Conservation (phyloP, 2,329 filamentous ascomycete genomes). For the Botryotinia convoluta region DNA sequence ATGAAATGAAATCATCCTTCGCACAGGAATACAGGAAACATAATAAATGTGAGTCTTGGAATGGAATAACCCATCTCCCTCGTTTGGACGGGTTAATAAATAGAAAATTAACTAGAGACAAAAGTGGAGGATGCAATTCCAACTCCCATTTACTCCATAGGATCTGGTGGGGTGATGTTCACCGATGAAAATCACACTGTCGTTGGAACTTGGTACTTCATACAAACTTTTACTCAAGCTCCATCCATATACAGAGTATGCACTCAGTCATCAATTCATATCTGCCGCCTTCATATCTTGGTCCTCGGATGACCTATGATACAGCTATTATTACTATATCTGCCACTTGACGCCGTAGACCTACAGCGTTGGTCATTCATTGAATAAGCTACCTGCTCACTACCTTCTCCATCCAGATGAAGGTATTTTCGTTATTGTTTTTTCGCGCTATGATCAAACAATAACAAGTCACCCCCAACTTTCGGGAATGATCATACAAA, state of each 20-base stretch:
- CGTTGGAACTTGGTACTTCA: background rate
- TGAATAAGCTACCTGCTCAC: background rate
- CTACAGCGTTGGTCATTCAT: background rate
- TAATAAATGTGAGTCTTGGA: background rate
- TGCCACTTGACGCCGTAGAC: background rate
- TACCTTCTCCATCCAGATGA: background rate
- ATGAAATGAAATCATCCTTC: background rate
- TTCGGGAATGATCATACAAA: background rate
- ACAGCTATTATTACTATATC: background rate
- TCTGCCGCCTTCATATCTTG: background rate
- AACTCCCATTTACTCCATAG: background rate
- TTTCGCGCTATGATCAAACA: background rate
- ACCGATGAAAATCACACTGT: background rate
- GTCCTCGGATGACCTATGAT: background rate
- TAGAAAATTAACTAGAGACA: background rate
- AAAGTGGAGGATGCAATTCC: conserved; percentile 7
- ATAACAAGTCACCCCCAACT: background rate
- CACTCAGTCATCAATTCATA: background rate
- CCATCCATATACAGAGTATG: too few relatives aligned
- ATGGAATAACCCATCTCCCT: background rate
- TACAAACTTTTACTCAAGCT: background rate
- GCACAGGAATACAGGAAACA: background rate
- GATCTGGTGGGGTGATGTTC: conserved; percentile 2
- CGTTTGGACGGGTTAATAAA: background rate
- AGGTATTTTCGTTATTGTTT: background rate